These are phyloP conservation scores for Trichophyton benhamiae DNA, from an alignment of 2,329 filamentous ascomycete genomes.

Conservation along the genomic window DNA sequence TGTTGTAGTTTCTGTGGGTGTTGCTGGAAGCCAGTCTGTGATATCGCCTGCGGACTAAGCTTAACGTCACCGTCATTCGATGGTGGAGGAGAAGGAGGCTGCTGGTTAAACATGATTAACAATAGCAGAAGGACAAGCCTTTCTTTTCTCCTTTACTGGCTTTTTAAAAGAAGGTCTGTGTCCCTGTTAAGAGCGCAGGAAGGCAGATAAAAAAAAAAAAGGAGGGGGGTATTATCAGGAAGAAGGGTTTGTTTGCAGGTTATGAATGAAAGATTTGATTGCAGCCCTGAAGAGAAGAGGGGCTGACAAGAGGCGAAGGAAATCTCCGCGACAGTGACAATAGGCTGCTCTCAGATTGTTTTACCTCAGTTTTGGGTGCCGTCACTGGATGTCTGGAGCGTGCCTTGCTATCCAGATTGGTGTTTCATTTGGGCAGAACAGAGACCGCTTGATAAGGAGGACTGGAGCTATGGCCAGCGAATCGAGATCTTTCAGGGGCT, in stretches of 20 bases:
- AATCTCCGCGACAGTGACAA: background rate
- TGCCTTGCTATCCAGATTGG: background rate
- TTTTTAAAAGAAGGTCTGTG: background rate
- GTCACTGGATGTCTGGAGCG: background rate
- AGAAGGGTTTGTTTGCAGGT: constrained; percentile 3
- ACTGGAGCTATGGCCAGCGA: background rate
- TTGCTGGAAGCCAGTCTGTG: constrained; percentile 4
- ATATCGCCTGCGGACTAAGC: constrained; percentile 3
- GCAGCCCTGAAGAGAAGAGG: background rate
- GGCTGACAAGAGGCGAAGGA: background rate
- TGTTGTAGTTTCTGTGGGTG: background rate
- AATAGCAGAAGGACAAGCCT: constrained; percentile 2
- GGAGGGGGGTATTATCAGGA: background rate
- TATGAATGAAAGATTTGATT: constrained; percentile 5
- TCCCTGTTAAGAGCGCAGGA: background rate
- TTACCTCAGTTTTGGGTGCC: background rate
- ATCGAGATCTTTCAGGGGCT: background rate
- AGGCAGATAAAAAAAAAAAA: too few relatives aligned
- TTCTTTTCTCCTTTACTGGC: constrained; percentile 1
- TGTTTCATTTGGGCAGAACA: background rate
- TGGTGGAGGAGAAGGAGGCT: constrained; percentile 13
- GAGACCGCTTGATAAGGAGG: background rate
- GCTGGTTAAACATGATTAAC: constrained; percentile 11
- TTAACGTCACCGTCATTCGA: constrained; percentile 13
- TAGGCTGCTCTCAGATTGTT: background rate